Conservation (phyloP, 257 asterid species). For the Nemophila menziesii region DNA sequence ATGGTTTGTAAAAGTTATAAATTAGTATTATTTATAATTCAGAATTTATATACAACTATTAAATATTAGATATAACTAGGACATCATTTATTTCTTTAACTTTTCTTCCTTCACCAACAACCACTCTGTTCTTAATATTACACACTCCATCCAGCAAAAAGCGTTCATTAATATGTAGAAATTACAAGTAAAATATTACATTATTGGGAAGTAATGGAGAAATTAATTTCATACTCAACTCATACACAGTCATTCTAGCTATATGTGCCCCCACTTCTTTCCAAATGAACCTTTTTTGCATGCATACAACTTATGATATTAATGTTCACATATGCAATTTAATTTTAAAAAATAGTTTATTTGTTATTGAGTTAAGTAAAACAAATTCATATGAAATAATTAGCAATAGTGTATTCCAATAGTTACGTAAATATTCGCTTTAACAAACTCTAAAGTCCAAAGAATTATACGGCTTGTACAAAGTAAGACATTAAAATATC, state of each 20-base stretch:
- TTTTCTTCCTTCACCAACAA: too few species aligned
- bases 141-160: too few species aligned
- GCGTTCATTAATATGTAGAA: too few species aligned
- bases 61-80: too few species aligned
- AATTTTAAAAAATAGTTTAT: not conserved
- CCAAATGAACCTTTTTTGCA: constrained; percentile 90
- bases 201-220: not conserved
- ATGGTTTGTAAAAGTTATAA: too few species aligned
- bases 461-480: too few species aligned
- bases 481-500: too few species aligned
- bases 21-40: too few species aligned
- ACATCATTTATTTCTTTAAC: too few species aligned
- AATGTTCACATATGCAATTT: not conserved
- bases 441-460: not conserved
- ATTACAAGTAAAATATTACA: not conserved
- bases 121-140: too few species aligned
- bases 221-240: constrained; percentile 36
- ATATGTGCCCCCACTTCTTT: constrained; percentile 73
- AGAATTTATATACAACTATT: too few species aligned
- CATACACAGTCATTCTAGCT: constrained; percentile 82
- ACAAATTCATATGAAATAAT: not conserved
- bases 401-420: not conserved
- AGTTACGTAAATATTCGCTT: not conserved
- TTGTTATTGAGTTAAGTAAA: not conserved
- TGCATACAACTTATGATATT: constrained; percentile 24